Percentiles rank a stretch among this genome's conserved stretches.
Evolutionary conservation across 2,329 filamentous ascomycete species (phyloP).

Genomic region (Fusarium chuoi): DNA sequence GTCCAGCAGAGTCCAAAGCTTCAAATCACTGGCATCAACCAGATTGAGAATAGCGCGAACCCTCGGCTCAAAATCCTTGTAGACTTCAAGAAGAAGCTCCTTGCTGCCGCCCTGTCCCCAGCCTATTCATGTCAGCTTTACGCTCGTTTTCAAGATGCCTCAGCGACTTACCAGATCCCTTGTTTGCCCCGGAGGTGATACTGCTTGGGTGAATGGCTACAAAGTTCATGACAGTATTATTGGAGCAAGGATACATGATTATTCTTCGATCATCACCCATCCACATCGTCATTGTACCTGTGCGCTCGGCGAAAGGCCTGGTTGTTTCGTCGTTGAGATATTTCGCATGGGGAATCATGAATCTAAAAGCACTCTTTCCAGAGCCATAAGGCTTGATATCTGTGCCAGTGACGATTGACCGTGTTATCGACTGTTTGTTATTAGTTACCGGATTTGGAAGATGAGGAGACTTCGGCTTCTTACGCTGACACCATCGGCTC

Average conservation of each 20-base stretch:
- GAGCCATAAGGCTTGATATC: constrained; percentile 51
- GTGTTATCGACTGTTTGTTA: constrained; percentile 24
- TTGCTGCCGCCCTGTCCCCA: constrained; percentile 54
- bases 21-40: constrained; percentile 58
- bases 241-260: constrained; percentile 59
- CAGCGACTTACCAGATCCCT: background rate
- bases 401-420: constrained; percentile 39
- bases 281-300: constrained; percentile 49
- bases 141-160: accelerated
- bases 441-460: too few species aligned
- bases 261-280: constrained; percentile 55
- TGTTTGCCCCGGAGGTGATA: background rate
- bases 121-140: constrained; percentile 35
- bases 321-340: constrained; percentile 45
- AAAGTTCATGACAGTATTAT: constrained; percentile 59
- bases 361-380: constrained; percentile 67
- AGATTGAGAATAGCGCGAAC: constrained; percentile 54
- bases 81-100: constrained; percentile 51
- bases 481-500: constrained; percentile 65
- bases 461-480: too few species aligned
- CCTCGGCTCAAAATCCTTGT: constrained; percentile 55
- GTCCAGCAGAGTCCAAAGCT: constrained; percentile 70
- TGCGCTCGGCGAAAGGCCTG: constrained; percentile 13
- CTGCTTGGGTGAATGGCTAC: constrained; percentile 61
- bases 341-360: constrained; percentile 56